Base-by-base conservation (phyloP, 495 filamentous ascomycete species). In the Lindgomyces ingoldianus region DNA sequence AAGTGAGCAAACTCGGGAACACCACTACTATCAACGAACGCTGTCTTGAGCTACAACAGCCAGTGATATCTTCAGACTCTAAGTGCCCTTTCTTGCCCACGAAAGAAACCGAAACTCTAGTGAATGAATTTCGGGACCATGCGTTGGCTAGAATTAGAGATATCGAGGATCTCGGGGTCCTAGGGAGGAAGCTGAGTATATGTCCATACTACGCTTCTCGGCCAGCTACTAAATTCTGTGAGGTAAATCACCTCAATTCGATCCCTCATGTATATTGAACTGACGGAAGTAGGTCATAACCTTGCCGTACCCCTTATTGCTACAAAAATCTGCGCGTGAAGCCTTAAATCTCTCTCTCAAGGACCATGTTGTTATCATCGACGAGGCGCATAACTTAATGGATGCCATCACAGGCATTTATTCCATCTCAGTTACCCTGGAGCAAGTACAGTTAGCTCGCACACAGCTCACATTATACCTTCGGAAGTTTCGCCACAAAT, bases 361-460 rank as follows among this genome's bases (percentile, higher is more conserved):
- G 68, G 88, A 85, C 6, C 93, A 96, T 73, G 81, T 98, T 1
- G 84, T 98, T 22, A 89, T 98, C 45, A 90, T 98, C 65, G 94
- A 98, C 70, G 94, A 98, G 77, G 94, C 95, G 0, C 94, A 98
- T 72, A 98, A 98, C 73, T 83, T 98, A 29, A 97, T 97, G 86
- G 92, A 96, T 74, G 90, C 93, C 1, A 92, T 98, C 46, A 83
- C 90, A 0, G 87, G 85, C 22, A 93, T 96, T 53, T 85, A 98
- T 71, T 95, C 94, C 1, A 83, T 90, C 3, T 83, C 87, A 41
- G 81, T 98, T 25, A 84, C 86, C 10, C 79, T 93, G 4, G 73
- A 72, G 22, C 92, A 97, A 65, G 75, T 98, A 18, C 81, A 86
- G 57, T 81, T 79, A 25, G 87, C 89, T 14, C 81, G 89, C 62